Evolutionary conservation across 768 basidiomycete species (phyloP).

Genomic region (Russula sp.): DNA sequence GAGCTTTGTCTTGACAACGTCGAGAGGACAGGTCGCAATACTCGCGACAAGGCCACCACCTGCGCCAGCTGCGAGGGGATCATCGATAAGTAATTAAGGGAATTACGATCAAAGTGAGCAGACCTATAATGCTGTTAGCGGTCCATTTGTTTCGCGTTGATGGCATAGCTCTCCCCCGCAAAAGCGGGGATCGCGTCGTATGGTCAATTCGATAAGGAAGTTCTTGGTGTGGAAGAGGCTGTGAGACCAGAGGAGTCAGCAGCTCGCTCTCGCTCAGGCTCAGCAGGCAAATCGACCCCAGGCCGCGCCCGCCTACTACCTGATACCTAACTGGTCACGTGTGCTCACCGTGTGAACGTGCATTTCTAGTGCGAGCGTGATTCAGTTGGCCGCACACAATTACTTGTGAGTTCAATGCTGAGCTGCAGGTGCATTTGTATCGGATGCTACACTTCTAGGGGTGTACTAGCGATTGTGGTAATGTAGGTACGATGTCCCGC

Average conservation of each 20-base stretch:
- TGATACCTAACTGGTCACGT: background rate
- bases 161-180: slow-evolving; percentile 64
- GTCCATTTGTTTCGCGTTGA: slow-evolving; percentile 55
- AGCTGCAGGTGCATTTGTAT: too few species aligned
- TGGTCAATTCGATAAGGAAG: background rate
- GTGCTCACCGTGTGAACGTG: background rate
- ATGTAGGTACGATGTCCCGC: too few species aligned
- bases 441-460: background rate
- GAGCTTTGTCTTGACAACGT: slow-evolving; percentile 95
- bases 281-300: background rate
- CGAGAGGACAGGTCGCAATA: slow-evolving; percentile 92
- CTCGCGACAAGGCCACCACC: slow-evolving; percentile 91
- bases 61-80: slow-evolving; percentile 63
- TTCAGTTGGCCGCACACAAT: too few species aligned
- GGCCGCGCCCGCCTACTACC: background rate
- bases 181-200: slow-evolving; percentile 34
- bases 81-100: slow-evolving; percentile 1
- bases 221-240: background rate
- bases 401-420: too few species aligned
- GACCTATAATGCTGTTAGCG: slow-evolving; percentile 78
- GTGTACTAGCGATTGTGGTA: too few species aligned
- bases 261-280: background rate
- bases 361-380: too few species aligned
- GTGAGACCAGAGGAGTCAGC: background rate
- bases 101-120: slow-evolving; percentile 23